Evolutionary conservation across 257 asterid genomes (phyloP).

Genomic region (Echites panduratus): DNA sequence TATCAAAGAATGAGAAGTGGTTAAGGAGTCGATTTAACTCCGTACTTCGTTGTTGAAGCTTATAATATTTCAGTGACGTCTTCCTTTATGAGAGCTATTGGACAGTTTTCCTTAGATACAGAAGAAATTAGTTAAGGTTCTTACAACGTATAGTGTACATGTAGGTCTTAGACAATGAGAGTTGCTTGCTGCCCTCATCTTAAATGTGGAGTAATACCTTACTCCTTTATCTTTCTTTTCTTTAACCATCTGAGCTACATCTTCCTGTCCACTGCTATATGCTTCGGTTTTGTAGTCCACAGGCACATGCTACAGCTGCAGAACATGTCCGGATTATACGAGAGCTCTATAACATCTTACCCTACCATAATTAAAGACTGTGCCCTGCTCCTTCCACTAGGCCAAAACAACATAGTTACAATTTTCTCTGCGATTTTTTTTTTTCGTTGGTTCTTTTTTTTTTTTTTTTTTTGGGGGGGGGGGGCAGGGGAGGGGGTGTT

Average conservation of each 20-base stretch:
- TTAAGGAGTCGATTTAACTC: neutral
- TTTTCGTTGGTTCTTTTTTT: too few relatives aligned
- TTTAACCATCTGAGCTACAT: neutral
- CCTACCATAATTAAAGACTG: constrained; percentile 21
- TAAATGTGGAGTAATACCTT: too few relatives aligned
- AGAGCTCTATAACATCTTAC: constrained; percentile 12
- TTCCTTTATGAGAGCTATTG: neutral
- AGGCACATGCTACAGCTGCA: constrained; percentile 24
- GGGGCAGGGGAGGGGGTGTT: too few relatives aligned
- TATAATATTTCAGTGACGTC: too few relatives aligned
- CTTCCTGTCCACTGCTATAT: constrained; percentile 10
- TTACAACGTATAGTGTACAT: too few relatives aligned
- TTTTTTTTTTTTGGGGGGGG: neutral
- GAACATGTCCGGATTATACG: constrained; percentile 11
- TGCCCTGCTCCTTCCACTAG: neutral
- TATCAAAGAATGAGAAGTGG: neutral
- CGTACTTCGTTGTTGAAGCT: neutral
- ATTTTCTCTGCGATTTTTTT: neutral
- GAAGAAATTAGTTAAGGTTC: neutral
- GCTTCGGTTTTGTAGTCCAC: constrained; percentile 10
- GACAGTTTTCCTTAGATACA: neutral
- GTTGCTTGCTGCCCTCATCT: constrained; percentile 10
- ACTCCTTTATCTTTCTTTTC: too few relatives aligned
- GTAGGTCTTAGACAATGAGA: constrained; percentile 19
- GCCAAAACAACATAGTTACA: neutral